phyloP scores from a whole-genome alignment of 2,329 filamentous ascomycete genomes.

The Alternaria infectoria region DNA sequence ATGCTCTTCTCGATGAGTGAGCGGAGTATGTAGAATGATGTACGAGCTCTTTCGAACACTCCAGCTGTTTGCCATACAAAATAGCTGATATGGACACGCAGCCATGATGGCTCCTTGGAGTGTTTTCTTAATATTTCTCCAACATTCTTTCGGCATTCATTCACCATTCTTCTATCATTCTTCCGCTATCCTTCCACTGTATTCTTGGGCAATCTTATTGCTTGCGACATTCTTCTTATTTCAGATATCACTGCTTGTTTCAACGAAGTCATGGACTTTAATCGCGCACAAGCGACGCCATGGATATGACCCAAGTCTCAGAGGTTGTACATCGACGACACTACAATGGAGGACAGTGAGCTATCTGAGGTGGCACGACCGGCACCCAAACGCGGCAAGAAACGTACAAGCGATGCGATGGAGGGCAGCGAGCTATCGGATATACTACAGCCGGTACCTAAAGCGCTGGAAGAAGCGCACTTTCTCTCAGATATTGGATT shows the following conservation, averaged over 20 bases:
- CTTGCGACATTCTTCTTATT: not conserved
- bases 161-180: not conserved
- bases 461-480: too few species aligned
- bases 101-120: too few species aligned
- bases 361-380: not conserved
- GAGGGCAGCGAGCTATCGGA: not conserved
- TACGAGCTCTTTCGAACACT: too few species aligned
- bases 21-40: too few species aligned
- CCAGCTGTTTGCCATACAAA: too few species aligned
- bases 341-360: too few species aligned
- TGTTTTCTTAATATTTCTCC: not conserved
- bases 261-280: not conserved
- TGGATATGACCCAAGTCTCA: not conserved
- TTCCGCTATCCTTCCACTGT: not conserved
- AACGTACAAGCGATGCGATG: conserved; percentile 20
- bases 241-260: not conserved
- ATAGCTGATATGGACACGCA: too few species aligned
- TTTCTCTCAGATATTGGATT: too few species aligned
- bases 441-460: too few species aligned
- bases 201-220: not conserved
- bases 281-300: not conserved
- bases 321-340: not conserved
- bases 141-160: not conserved
- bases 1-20: too few species aligned
- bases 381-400: conserved; percentile 10